Evolutionary conservation across 2,329 filamentous ascomycete species (phyloP).

Genomic region (Tolypocladium capitatum): DNA sequence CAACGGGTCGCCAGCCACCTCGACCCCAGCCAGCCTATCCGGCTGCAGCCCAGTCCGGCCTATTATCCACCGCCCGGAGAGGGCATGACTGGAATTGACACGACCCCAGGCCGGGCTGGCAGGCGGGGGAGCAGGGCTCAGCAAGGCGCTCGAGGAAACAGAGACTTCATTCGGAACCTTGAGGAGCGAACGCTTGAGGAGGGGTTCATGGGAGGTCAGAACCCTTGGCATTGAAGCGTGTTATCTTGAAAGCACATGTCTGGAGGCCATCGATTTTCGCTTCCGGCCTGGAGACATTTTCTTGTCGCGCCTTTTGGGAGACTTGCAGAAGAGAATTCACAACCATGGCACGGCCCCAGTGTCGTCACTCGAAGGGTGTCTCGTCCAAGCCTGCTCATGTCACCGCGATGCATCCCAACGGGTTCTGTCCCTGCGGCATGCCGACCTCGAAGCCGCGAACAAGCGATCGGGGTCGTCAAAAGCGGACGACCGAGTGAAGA

Average conservation of each 20-base stretch:
- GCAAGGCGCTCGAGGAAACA: constrained; percentile 46
- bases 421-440: not conserved
- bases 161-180: constrained; percentile 88
- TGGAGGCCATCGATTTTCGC: not conserved
- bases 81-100: constrained; percentile 54
- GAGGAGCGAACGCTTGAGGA: constrained; percentile 93
- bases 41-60: constrained; percentile 86
- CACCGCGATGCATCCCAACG: not conserved
- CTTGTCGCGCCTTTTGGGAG: not conserved
- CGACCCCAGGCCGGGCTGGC: constrained; percentile 43
- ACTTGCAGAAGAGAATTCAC: not conserved
- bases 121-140: constrained; percentile 64
- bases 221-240: constrained; percentile 49
- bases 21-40: constrained; percentile 86
- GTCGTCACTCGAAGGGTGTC: not conserved
- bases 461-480: not conserved
- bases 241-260: not conserved
- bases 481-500: not conserved
- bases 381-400: not conserved
- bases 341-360: not conserved
- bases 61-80: constrained; percentile 93
- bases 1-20: constrained; percentile 93
- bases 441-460: not conserved
- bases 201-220: constrained; percentile 62
- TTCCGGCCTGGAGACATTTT: not conserved